Evolutionary conservation across 192 early-diverging fungal species (phyloP).

Genomic region (Dispira parvispora): DNA sequence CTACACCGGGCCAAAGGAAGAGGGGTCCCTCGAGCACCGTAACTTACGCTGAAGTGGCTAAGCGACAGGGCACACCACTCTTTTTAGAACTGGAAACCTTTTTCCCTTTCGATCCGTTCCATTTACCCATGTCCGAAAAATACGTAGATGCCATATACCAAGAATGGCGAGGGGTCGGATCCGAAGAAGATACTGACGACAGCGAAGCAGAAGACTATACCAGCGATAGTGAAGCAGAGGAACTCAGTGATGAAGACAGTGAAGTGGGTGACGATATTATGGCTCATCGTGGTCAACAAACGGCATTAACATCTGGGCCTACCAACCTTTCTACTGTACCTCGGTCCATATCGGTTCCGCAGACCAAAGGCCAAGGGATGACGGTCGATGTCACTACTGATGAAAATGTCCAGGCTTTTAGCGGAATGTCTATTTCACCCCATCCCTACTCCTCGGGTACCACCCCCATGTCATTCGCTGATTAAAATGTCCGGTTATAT

Average conservation of each 20-base stretch:
- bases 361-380: no score
- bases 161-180: slow-evolving; percentile 51
- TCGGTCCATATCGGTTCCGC: no score
- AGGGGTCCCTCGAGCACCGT: slow-evolving; percentile 5
- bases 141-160: slow-evolving; percentile 59
- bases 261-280: not conserved
- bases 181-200: slow-evolving; percentile 41
- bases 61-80: slow-evolving; percentile 14
- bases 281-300: not conserved
- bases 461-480: no score
- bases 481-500: no score
- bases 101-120: slow-evolving; percentile 90
- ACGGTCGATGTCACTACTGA: no score
- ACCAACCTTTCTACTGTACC: not conserved
- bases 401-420: no score
- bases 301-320: not conserved
- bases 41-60: slow-evolving; percentile 9
- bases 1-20: slow-evolving; percentile 11
- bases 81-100: slow-evolving; percentile 48
- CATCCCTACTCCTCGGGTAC: no score
- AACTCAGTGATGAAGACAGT: slow-evolving; percentile 21
- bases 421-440: no score
- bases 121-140: slow-evolving; percentile 45
- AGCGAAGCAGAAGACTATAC: slow-evolving; percentile 36
- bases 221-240: slow-evolving; percentile 25